These are phyloP conservation scores for Colletotrichum siamense DNA, from an alignment of 2,329 filamentous ascomycete species.

Conservation along the genomic window DNA sequence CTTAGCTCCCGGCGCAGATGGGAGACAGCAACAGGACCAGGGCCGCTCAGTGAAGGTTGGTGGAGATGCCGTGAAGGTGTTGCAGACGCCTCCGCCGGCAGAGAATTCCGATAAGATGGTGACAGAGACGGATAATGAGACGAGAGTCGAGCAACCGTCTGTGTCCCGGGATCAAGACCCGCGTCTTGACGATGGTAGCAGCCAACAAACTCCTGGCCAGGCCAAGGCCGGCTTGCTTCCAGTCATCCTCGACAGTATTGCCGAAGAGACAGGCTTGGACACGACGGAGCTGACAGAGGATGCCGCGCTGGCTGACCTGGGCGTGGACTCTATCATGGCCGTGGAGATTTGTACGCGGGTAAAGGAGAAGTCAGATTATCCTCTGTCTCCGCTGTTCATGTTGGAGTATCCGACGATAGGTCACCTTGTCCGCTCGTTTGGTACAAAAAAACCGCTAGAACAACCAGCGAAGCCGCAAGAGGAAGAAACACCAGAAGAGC, in stretches of 20 bases:
- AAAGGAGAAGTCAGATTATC: background rate
- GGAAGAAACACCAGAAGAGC: background rate
- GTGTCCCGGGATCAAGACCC: background rate
- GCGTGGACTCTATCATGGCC: background rate
- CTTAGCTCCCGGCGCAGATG: background rate
- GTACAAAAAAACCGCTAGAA: background rate
- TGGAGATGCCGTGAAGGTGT: background rate
- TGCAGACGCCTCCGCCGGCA: rapidly evolving
- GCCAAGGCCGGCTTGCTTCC: background rate
- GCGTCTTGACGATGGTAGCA: background rate
- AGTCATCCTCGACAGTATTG: background rate
- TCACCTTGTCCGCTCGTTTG: background rate
- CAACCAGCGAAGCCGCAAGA: background rate
- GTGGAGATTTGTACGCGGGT: background rate
- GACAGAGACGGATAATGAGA: background rate
- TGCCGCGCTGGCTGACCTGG: background rate
- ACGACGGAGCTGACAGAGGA: background rate
- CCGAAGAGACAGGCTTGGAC: background rate
- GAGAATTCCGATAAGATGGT: rapidly evolving
- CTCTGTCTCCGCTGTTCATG: background rate
- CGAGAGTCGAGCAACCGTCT: background rate
- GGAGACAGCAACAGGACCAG: background rate
- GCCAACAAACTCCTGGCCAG: background rate
- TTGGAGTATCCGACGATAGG: background rate
- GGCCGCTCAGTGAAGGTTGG: background rate